Base-by-base conservation (phyloP, 1,139 yeast species). In the Ogataea hybrid region DNA sequence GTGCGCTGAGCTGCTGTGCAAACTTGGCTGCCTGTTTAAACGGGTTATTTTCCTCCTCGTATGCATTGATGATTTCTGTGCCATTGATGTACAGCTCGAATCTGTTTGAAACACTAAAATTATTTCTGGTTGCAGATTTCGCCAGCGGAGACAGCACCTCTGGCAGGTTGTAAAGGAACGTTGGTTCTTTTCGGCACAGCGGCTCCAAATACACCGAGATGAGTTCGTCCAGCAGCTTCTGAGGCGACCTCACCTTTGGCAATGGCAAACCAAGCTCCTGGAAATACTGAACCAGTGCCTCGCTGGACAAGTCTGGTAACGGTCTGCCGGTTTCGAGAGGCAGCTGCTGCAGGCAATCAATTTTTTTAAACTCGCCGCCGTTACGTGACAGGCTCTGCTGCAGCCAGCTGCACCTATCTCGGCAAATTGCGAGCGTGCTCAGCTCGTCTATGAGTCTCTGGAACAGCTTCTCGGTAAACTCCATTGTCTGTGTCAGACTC, bases 1-100 rank as follows among this genome's bases (percentile, higher is more conserved):
- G 75, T 29, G 73, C 67, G 4, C 46, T 45, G 41, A 75, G 77
- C 54, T 89, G 96, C 4, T 59, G 52, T 41, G 64, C 50, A 57
- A 89, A 85, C 55, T 88, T 88, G 2, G 46, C 46, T 3, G 64
- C 58, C 59, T 92, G 98, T 31, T 68, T 70, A 40, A 70, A 71
- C 0, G 98, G 98, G 33, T 84, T 79, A 61, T 94, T 94, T 59
- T 92, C 97, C 63, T 94, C 99, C 56, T 92, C 98, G 59, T 94
- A 94, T 0, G 98, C 96, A 62, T 94, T 94, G 29, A 84, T 85
- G 53, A 83, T 84, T 62, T 94, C 99, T 51, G 77, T 75, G 0
- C 94, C 90, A 36, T 74, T 66, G 44, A 92, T 82, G 57, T 87
- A 89, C 35, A 92, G 64, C 63, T 94, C 99, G 59, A 90, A 92